phyloP scores from a whole-genome alignment of 495 filamentous ascomycete species.

The Durotheca rogersii region DNA sequence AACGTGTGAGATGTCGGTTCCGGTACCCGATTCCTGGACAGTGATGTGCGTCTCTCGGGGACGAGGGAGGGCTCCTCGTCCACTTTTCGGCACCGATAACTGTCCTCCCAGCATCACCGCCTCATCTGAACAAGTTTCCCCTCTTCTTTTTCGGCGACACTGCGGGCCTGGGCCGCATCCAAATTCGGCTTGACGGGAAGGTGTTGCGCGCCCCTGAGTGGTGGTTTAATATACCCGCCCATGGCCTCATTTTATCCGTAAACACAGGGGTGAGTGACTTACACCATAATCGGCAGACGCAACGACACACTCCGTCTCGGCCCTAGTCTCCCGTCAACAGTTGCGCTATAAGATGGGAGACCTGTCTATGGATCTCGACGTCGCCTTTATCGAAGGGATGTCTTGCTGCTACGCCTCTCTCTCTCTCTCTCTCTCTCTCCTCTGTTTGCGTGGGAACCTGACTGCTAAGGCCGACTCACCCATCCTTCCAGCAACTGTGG shows the following conservation, averaged over 20 bases:
- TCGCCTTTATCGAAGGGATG: not conserved
- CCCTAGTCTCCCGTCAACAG: conserved; percentile 9
- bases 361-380: conserved; percentile 2
- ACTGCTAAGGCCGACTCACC: conserved; percentile 2
- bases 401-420: too few relatives aligned
- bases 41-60: too few relatives aligned
- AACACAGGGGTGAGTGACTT: conserved; percentile 15
- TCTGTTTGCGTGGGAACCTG: conserved; percentile 1
- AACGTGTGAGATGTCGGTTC: not conserved
- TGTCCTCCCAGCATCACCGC: too few relatives aligned
- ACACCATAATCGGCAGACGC: conserved; percentile 21
- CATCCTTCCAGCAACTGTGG: not conserved
- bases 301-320: conserved; percentile 29
- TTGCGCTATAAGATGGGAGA: conserved; percentile 18
- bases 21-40: not conserved
- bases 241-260: conserved; percentile 30
- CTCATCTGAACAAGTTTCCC: conserved; percentile 9
- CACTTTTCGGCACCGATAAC: too few relatives aligned
- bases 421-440: not conserved
- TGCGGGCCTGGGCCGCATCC: conserved; percentile 8
- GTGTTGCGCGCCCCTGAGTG: conserved; percentile 9
- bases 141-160: conserved; percentile 9
- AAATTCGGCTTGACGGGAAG: not conserved
- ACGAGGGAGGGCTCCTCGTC: too few relatives aligned
- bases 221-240: conserved; percentile 24